Conservation (phyloP, 2,329 filamentous ascomycete species). For the Paramyrothecium roridum region DNA sequence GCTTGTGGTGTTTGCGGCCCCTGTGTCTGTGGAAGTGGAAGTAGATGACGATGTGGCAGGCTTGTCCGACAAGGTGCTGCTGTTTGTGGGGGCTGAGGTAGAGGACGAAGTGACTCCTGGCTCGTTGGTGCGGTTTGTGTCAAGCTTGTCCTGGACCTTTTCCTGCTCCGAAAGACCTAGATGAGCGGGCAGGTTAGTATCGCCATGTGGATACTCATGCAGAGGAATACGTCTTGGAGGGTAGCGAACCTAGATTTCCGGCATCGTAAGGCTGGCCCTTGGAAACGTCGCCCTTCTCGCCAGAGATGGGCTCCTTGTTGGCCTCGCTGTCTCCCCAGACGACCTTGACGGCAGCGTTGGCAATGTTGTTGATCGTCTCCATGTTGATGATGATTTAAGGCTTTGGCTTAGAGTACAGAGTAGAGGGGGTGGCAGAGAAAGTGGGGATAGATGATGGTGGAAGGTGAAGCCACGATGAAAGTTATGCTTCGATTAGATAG, state of each 20-base stretch:
- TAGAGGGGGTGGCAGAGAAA: background rate
- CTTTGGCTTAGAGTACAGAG: background rate
- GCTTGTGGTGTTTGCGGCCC: no score
- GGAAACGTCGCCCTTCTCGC: slow-evolving; percentile 63
- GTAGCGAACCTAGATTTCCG: slow-evolving; percentile 61
- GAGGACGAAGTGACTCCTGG: background rate
- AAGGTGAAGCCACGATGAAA: background rate
- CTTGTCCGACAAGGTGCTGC: no score
- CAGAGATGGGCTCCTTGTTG: slow-evolving; percentile 66
- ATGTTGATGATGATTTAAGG: slow-evolving; percentile 34
- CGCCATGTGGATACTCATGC: no score
- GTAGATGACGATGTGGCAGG: no score
- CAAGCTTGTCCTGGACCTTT: slow-evolving; percentile 11
- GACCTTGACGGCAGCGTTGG: slow-evolving; percentile 33
- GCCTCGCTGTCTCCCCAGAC: slow-evolving; percentile 40
- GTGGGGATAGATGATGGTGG: background rate
- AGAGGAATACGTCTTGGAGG: no score
- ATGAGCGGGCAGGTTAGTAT: background rate
- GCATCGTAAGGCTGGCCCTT: slow-evolving; percentile 73
- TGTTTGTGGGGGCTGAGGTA: background rate
- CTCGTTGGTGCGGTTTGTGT: slow-evolving; percentile 2
- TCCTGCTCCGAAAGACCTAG: slow-evolving; percentile 2
- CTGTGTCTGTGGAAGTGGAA: no score
- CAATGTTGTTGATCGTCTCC: slow-evolving; percentile 62
- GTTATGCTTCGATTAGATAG: no score